These are phyloP conservation scores for Arthrinium puccinioides DNA, from an alignment of 2,329 filamentous ascomycete genomes.

Conservation along the genomic window DNA sequence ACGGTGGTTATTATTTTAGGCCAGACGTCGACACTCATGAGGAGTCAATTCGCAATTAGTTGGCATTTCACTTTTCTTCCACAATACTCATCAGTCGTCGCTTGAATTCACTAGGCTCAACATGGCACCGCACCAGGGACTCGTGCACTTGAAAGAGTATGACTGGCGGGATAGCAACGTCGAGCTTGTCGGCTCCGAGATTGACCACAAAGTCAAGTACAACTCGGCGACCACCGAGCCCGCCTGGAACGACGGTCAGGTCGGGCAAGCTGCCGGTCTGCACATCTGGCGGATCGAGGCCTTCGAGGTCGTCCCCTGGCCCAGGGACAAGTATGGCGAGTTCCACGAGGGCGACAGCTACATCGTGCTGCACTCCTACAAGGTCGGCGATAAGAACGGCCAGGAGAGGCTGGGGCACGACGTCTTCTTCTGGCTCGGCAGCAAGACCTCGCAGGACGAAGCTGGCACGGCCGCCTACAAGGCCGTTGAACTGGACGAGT, in stretches of 20 bases:
- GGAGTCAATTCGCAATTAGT: too few relatives aligned
- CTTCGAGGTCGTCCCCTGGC: conserved; percentile 58
- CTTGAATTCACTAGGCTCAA: too few relatives aligned
- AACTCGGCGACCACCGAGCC: conserved; percentile 58
- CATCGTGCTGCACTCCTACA: conserved; percentile 55
- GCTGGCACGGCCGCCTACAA: conserved; percentile 64
- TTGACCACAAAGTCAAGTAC: conserved; percentile 63
- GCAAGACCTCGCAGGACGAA: conserved; percentile 60
- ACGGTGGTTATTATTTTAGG: too few relatives aligned
- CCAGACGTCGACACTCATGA: too few relatives aligned
- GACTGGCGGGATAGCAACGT: conserved; percentile 64
- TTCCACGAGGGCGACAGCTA: conserved; percentile 65
- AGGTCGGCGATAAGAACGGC: conserved; percentile 36
- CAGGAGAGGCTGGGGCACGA: conserved; percentile 48
- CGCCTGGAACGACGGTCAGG: conserved; percentile 54
- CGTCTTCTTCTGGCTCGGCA: conserved; percentile 64
- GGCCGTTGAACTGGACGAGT: conserved; percentile 64
- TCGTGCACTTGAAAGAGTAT: conserved; percentile 57
- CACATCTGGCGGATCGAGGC: conserved; percentile 61
- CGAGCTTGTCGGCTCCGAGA: conserved; percentile 53
- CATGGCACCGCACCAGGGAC: conserved; percentile 57
- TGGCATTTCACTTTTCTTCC: too few relatives aligned
- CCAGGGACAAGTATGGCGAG: conserved; percentile 45
- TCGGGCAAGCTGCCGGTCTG: conserved; percentile 48
- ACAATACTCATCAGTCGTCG: too few relatives aligned